Evolutionary conservation across 2,329 filamentous ascomycete species (phyloP).

Genomic region (Colletotrichum australisinense): DNA sequence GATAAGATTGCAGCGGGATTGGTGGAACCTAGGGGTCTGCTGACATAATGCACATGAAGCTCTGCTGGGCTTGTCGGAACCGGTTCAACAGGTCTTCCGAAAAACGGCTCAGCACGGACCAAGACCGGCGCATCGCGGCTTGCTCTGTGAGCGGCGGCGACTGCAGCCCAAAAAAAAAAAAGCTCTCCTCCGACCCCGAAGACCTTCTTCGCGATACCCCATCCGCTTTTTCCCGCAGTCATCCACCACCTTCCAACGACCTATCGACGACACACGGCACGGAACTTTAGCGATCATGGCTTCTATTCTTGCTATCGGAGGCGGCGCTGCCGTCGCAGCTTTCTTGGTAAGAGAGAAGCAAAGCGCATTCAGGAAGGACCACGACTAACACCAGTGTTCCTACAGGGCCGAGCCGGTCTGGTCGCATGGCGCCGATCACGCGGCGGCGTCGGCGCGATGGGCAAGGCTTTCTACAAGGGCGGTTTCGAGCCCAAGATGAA

Average conservation of each 20-base stretch:
- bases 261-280: not conserved
- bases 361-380: not conserved
- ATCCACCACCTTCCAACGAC: conserved; percentile 4
- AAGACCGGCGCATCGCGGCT: conserved; percentile 12
- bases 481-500: conserved; percentile 98
- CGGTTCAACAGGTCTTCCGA: not conserved
- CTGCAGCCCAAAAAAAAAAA: conserved; percentile 11
- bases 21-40: not conserved
- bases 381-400: conserved; percentile 26
- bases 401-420: conserved; percentile 88
- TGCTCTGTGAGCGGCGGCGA: not conserved
- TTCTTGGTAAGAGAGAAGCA: conserved; percentile 55
- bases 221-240: conserved; percentile 15
- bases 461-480: conserved; percentile 96
- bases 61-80: not conserved
- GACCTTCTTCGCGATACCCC: conserved; percentile 8
- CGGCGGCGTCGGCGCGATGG: conserved; percentile 81
- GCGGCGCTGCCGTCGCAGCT: conserved; percentile 62
- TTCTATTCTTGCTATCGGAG: conserved; percentile 58
- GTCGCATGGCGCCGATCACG: conserved; percentile 88
- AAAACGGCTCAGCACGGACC: not conserved
- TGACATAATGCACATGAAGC: not conserved
- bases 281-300: conserved; percentile 46
- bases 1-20: conserved; percentile 10
- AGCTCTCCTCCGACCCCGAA: not conserved